These are phyloP conservation scores for Candida methanosorbosa DNA, from an alignment of 805 yeast genomes.

Conservation along the genomic window DNA sequence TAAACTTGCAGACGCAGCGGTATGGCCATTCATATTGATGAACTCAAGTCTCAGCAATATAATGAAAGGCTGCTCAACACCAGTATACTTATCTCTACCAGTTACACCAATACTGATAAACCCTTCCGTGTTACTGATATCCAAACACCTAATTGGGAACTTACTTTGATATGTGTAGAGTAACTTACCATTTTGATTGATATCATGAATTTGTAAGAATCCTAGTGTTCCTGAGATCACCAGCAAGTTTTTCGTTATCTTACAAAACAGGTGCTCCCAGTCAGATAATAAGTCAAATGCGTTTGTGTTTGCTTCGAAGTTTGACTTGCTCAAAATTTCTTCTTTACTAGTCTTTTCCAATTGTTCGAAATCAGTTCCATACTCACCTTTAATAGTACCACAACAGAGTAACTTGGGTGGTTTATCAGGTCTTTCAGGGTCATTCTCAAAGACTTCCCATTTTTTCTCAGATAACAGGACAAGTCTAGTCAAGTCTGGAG, in stretches of 20 bases:
- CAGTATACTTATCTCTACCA: constrained; percentile 61
- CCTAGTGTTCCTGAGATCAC: constrained; percentile 72
- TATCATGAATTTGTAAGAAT: constrained; percentile 54
- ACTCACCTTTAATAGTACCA: constrained; percentile 64
- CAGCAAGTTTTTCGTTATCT: constrained; percentile 48
- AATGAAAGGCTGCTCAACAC: constrained; percentile 69
- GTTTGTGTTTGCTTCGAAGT: constrained; percentile 18
- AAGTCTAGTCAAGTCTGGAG: constrained; percentile 57
- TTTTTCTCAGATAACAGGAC: constrained; percentile 57
- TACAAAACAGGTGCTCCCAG: constrained; percentile 58
- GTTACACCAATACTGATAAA: constrained; percentile 76
- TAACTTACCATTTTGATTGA: constrained; percentile 47
- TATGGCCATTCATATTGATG: constrained; percentile 2
- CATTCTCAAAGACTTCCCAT: constrained; percentile 67
- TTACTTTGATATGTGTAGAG: constrained; percentile 61
- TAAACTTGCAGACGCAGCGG: background rate
- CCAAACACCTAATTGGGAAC: constrained; percentile 74
- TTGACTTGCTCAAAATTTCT: constrained; percentile 19
- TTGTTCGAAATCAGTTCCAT: constrained; percentile 41
- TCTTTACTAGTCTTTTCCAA: constrained; percentile 17
- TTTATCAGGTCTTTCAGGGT: constrained; percentile 29
- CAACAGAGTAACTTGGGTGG: constrained; percentile 55
- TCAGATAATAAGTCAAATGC: constrained; percentile 27
- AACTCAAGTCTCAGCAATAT: constrained; percentile 35
- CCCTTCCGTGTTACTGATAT: constrained; percentile 55